Base-by-base conservation (phyloP, 2,329 filamentous ascomycete species). In the Cordyceps tenuipes region DNA sequence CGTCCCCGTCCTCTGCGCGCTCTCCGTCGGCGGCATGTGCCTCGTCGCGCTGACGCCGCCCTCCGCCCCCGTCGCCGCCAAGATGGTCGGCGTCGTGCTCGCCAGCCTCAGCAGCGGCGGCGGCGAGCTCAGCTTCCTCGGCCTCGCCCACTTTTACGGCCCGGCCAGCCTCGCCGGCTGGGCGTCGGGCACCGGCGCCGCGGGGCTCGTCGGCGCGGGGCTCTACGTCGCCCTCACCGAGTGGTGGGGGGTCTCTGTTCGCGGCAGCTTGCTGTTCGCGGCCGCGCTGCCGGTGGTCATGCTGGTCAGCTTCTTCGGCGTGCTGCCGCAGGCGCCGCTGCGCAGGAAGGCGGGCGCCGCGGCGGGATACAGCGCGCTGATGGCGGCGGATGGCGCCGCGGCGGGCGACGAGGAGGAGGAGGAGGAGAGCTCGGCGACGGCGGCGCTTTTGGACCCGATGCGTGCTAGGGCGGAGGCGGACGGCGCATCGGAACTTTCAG, bases 91-190 rank as follows among this genome's bases (percentile, higher is more conserved):
- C 12, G 89, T 97, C 19, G 82, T 91, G 44, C 76, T 97, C 52
- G 91, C 92, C 1, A 96, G 90, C 67, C 73, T 97, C 55, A 90
- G 89, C 66, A 91, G 87, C 63, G 94, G 94, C 17, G 89, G 82
- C 19, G 94, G 94, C 36, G 94, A 97, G 76, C 78, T 97, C 62
- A 95, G 88, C 72, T 97, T 97, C 69, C 77, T 99, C 6, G 89
- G 91, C 1, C 75, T 99, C 68, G 96, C 93, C 15, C 93, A 97
- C 71, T 97, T 89, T 76, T 97, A 97, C 68, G 94, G 93, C 0
- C 86, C 85, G 9, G 87, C 90, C 73, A 91, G 90, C 66, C 80
- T 97, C 19, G 92, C 92, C 0, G 87, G 90, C 41, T 99, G 94
- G 94, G 89, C 91, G 0, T 93, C 89, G 64, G 93, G 93, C 0